Percentiles rank a stretch among this genome's conserved stretches.
phyloP scores from a whole-genome alignment of 768 basidiomycete species.

The Tricholoma sp. region DNA sequence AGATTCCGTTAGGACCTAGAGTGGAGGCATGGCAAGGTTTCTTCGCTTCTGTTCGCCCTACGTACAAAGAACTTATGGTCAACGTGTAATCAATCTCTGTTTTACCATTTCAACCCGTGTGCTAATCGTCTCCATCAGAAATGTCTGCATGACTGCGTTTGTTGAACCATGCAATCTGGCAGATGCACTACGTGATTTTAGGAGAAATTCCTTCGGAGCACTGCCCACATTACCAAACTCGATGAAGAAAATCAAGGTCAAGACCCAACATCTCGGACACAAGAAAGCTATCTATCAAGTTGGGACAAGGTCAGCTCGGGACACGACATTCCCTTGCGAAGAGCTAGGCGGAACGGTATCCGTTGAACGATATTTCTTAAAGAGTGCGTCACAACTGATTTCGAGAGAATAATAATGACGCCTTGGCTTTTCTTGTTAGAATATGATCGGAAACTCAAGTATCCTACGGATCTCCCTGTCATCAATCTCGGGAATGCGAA shows the following conservation, averaged over 20 bases:
- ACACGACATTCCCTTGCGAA: constrained; percentile 42
- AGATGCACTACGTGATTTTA: constrained; percentile 51
- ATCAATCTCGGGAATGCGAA: constrained; percentile 39
- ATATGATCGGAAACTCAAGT: constrained; percentile 44
- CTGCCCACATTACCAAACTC: constrained; percentile 41
- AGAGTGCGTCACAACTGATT: constrained; percentile 37
- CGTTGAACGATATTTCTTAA: constrained; percentile 59
- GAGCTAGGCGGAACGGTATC: constrained; percentile 49
- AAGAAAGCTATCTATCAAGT: constrained; percentile 44
- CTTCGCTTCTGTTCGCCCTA: constrained; percentile 44
- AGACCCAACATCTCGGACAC: constrained; percentile 51
- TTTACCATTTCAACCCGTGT: not conserved
- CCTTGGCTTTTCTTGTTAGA: constrained; percentile 37
- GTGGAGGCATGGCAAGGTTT: constrained; percentile 12
- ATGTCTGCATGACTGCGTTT: constrained; percentile 54
- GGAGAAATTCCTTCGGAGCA: constrained; percentile 22
- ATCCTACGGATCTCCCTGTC: constrained; percentile 46
- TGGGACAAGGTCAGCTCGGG: constrained; percentile 29
- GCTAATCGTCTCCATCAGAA: constrained; percentile 23
- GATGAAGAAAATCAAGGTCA: constrained; percentile 41
- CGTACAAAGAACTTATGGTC: constrained; percentile 32
- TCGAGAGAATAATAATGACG: not conserved
- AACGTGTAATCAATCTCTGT: constrained; percentile 37
- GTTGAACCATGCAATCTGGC: constrained; percentile 58
- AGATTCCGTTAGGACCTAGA: constrained; percentile 25